A percentile compares a stretch with the other conserved stretches of the same genome.
Conservation (phyloP, 23 red algal species). For the Cyanidiococcus yangmingshanensis region DNA sequence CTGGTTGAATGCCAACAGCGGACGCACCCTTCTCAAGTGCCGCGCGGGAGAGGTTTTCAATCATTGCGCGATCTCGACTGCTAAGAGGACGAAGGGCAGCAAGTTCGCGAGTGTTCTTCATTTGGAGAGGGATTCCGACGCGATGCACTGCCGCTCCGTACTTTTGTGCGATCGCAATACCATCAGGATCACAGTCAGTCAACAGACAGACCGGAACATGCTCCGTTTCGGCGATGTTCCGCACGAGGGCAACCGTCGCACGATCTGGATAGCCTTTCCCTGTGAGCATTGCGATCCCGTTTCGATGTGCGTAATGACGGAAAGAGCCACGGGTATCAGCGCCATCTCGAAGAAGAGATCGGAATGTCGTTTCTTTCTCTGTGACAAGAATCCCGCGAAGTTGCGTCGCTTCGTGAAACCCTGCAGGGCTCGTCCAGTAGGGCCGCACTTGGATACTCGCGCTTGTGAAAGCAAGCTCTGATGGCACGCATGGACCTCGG, state of each 20-base stretch:
- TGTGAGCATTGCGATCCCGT: not conserved
- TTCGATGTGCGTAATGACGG: not conserved
- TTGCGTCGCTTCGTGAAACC: not conserved
- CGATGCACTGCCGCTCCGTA: not conserved
- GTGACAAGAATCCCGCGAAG: not conserved
- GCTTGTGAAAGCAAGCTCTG: not conserved
- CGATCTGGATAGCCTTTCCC: conserved; percentile 5
- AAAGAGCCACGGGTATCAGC: not conserved
- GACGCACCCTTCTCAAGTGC: not conserved
- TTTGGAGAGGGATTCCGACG: not conserved
- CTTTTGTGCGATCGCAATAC: not conserved
- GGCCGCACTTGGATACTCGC: not conserved
- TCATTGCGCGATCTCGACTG: not conserved
- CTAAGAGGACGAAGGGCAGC: not conserved
- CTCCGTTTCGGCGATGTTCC: not conserved
- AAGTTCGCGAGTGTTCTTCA: no score
- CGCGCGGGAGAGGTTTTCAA: not conserved
- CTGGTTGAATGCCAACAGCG: not conserved
- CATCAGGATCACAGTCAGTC: conserved; percentile 10
- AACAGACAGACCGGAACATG: not conserved
- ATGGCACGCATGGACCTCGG: not conserved
- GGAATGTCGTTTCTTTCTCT: conserved; percentile 7
- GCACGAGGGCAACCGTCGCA: not conserved
- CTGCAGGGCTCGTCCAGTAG: not conserved
- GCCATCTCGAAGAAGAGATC: not conserved